Base-by-base conservation (phyloP, 306 rosid genomes). In the Ormosia semicastrata region DNA sequence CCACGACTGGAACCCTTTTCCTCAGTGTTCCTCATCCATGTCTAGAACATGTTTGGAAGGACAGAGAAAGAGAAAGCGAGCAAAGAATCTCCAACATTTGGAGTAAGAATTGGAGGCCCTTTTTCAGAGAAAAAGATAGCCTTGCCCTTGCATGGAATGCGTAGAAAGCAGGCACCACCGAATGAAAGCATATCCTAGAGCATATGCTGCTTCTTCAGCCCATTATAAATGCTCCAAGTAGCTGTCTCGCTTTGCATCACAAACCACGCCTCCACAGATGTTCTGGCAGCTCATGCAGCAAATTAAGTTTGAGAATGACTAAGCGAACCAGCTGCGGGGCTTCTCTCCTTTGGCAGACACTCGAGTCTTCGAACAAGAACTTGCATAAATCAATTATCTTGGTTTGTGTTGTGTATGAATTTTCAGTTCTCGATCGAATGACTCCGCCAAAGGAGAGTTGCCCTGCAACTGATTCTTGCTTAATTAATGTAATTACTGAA, bases 371-470 rank as follows among this genome's bases (percentile, higher is more conserved):
- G 12, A 69, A 14, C 58, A 41, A 11, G 29, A 56, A 29, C 40
- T 44, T 14, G 57, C 40, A 3, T 36, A 18, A 52, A 66, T 24
- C 47, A 50, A 3, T 15, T 17, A 29, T 40, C 14, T 37, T 9
- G 29, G 14, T 66, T 69, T 68, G 4, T 43, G 17, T 30, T 53
- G 1, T 56, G 7, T 73, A 17, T 8, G 40, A 11, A 9, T 44
- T 29, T 53, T 73, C 24, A 4, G 1, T n/a, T 52, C 32, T 53
- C 11, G 9, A 39, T 53, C 11, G 9, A 39, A 34, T 82, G 56
- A 70, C 62, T 91, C 92, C 36, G 94, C 98, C 98, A 93, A 93
- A 91, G 93, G 90, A 93, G 98, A 93, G 97, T 91, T 91, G 94
- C 92, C 98, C 98, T 87, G 73, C 77, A 59, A 81, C 82, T 89